Evolutionary conservation across 768 basidiomycete genomes (phyloP).

Genomic region (Cyclocybe aegerita): DNA sequence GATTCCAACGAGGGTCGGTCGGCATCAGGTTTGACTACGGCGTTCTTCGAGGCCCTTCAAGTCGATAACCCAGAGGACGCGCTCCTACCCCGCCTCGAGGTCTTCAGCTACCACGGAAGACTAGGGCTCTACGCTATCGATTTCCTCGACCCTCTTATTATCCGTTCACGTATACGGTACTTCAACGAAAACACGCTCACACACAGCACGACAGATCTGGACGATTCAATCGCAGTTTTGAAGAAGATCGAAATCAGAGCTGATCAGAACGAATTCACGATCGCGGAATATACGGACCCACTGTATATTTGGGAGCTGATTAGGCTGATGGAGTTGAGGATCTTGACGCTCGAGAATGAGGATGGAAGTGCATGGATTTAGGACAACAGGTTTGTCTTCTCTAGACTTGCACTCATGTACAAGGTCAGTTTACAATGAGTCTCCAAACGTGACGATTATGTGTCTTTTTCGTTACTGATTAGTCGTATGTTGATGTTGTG

Average conservation of each 20-base stretch:
- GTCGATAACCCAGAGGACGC: too few relatives aligned
- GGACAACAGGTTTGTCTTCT: too few relatives aligned
- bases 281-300: neutral
- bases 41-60: too few relatives aligned
- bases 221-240: neutral
- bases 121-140: neutral
- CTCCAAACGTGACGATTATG: too few relatives aligned
- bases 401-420: too few relatives aligned
- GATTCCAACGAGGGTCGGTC: too few relatives aligned
- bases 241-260: neutral
- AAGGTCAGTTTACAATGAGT: too few relatives aligned
- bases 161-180: neutral
- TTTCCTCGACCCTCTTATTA: neutral
- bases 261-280: neutral
- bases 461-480: too few relatives aligned
- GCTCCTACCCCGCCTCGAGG: neutral
- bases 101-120: neutral
- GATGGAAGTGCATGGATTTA: neutral
- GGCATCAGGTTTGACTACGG: too few relatives aligned
- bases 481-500: too few relatives aligned
- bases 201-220: neutral
- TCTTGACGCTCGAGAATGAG: neutral
- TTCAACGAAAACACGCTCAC: too few relatives aligned
- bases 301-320: conserved; percentile 1
- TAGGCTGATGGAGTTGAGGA: neutral